Evolutionary conservation across 495 filamentous ascomycete species (phyloP).

Genomic region (Cudoniella acicularis): DNA sequence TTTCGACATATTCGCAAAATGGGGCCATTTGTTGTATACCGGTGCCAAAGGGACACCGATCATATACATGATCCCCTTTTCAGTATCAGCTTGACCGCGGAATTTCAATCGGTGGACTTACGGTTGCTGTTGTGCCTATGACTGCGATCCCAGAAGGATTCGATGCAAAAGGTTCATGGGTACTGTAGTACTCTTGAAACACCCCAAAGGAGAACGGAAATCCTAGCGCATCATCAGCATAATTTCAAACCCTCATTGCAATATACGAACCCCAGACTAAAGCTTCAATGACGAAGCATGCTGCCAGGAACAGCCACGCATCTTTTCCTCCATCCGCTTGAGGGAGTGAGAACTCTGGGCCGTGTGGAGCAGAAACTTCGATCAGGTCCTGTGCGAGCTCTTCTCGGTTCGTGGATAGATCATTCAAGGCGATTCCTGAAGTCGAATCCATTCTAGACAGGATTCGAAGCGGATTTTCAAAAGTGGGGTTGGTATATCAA

Average conservation of each 20-base stretch:
- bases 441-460: too few relatives aligned
- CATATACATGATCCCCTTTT: slow-evolving; percentile 38
- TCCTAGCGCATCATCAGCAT: slow-evolving; percentile 35
- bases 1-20: not conserved
- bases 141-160: slow-evolving; percentile 32
- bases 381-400: too few relatives aligned
- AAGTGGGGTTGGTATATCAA: too few relatives aligned
- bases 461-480: too few relatives aligned
- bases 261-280: slow-evolving; percentile 53
- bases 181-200: slow-evolving; percentile 46
- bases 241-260: slow-evolving; percentile 20
- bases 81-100: not conserved
- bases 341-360: slow-evolving; percentile 32
- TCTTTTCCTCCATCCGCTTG: slow-evolving; percentile 48
- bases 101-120: not conserved
- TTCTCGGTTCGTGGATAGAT: too few relatives aligned
- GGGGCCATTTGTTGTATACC: slow-evolving; percentile 21
- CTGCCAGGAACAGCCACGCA: slow-evolving; percentile 56
- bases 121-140: slow-evolving; percentile 27
- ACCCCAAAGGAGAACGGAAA: slow-evolving; percentile 50
- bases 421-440: too few relatives aligned
- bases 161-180: slow-evolving; percentile 32
- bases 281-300: slow-evolving; percentile 53
- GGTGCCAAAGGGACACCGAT: slow-evolving; percentile 33
- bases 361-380: too few relatives aligned